Percentiles rank a stretch among this genome's conserved stretches.
Conservation (phyloP, 352 stramenopile genomes). For the Phytopythium cucurbitacearum region DNA sequence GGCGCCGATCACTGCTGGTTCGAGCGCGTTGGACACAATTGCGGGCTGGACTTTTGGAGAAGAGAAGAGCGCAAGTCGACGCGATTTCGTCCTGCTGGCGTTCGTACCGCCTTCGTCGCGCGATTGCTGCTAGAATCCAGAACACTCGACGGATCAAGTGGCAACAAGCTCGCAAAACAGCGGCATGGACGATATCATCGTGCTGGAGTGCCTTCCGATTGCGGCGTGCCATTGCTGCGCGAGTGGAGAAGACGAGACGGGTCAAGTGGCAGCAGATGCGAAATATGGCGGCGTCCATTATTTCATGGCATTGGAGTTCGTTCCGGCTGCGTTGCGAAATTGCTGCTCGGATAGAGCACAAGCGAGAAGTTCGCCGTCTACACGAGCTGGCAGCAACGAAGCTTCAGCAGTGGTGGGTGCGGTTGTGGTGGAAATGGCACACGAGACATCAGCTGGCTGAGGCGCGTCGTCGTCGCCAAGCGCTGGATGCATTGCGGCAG, state of each 20-base stretch:
- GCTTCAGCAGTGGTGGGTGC: constrained; percentile 45
- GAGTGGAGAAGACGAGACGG: too few species aligned
- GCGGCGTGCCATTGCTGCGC: too few species aligned
- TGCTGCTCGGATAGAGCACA: constrained; percentile 16
- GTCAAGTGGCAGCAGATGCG: too few species aligned
- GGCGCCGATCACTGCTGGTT: constrained; percentile 18
- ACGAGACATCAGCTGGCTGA: constrained; percentile 17
- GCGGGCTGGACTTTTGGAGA: constrained; percentile 19
- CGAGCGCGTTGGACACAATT: constrained; percentile 31
- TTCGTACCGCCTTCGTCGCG: constrained; percentile 16
- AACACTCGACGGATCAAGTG: constrained; percentile 2
- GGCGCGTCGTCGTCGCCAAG: constrained; percentile 18
- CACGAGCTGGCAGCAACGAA: constrained; percentile 12
- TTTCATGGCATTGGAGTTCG: constrained; percentile 26
- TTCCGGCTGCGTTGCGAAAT: constrained; percentile 20
- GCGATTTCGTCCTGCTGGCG: constrained; percentile 33
- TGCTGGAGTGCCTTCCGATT: too few species aligned
- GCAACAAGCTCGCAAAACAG: too few species aligned
- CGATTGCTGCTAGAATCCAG: constrained; percentile 20
- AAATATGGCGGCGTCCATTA: constrained; percentile 2
- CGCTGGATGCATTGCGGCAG: constrained; percentile 15
- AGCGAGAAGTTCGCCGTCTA: constrained; percentile 5
- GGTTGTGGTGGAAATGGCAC: constrained; percentile 30
- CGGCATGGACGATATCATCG: too few species aligned
- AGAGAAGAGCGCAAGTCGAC: constrained; percentile 13